A percentile compares a stretch with the other conserved stretches of the same genome.
phyloP scores from a whole-genome alignment of 345 rosid species.

The Trapa bicornis region DNA sequence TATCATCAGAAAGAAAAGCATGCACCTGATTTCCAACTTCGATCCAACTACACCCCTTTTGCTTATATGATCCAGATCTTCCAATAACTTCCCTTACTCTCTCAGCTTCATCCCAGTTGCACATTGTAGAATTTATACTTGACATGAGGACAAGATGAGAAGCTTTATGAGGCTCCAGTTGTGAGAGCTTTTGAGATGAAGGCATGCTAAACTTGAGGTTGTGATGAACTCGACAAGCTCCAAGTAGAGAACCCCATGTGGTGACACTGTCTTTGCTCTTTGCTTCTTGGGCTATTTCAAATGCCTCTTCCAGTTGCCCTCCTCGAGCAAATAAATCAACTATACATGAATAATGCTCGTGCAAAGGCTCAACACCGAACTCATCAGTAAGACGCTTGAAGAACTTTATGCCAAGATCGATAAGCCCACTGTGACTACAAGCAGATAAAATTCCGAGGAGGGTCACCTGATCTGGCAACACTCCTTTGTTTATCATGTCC shows the following conservation, averaged over 20 bases:
- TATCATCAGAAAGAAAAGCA: conserved; percentile 4
- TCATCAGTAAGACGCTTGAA: conserved; percentile 9
- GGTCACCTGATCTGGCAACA: conserved; percentile 15
- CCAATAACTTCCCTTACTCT: conserved; percentile 5
- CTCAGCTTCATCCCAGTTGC: conserved; percentile 14
- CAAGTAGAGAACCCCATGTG: conserved; percentile 13
- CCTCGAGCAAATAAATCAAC: conserved; percentile 19
- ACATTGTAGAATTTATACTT: conserved; percentile 7
- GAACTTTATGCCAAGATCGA: conserved; percentile 7
- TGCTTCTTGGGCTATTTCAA: conserved; percentile 5
- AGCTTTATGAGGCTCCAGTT: conserved; percentile 12
- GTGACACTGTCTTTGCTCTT: conserved; percentile 2
- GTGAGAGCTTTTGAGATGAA: conserved; percentile 11
- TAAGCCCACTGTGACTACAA: conserved; percentile 12
- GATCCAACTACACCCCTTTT: conserved; percentile 16
- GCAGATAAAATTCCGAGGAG: conserved; percentile 13
- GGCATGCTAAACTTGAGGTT: conserved; percentile 6
- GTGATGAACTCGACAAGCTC: conserved; percentile 11
- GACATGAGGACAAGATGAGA: conserved; percentile 9
- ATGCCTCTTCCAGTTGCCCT: conserved; percentile 13
- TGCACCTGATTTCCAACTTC: conserved; percentile 11
- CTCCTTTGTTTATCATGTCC: conserved; percentile 16
- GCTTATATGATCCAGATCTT: conserved; percentile 7
- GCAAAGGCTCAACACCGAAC: conserved; percentile 5
- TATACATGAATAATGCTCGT: conserved; percentile 17